A percentile compares a stretch with the other conserved stretches of the same genome.
These are phyloP conservation scores for Colletotrichum shisoi DNA, from an alignment of 2,329 filamentous ascomycete species.

Conservation along the genomic window DNA sequence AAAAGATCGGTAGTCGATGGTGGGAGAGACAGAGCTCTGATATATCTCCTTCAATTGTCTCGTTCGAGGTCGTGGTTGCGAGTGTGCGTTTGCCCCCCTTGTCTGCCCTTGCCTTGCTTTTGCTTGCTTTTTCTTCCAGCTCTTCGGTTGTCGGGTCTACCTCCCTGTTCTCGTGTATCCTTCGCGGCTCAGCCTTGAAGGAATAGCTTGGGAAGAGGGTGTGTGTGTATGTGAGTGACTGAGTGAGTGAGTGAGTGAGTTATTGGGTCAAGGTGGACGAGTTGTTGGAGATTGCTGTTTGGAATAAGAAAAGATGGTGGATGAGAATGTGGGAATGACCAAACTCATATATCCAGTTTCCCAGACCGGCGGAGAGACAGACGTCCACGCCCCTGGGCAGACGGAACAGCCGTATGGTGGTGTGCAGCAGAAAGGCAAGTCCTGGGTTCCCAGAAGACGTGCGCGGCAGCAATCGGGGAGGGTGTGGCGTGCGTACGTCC, in stretches of 20 bases:
- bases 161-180: constrained; percentile 1
- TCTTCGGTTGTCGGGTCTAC: constrained; percentile 24
- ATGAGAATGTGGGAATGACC: constrained; percentile 18
- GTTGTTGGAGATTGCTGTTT: constrained; percentile 6
- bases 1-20: constrained; percentile 1
- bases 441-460: constrained; percentile 13
- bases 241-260: constrained; percentile 1
- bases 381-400: not conserved
- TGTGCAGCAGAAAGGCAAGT: constrained; percentile 11
- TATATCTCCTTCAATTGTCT: constrained; percentile 19
- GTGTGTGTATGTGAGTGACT: not conserved
- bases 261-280: not conserved
- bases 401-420: constrained; percentile 1
- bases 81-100: constrained; percentile 8
- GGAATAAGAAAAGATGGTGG: constrained; percentile 10
- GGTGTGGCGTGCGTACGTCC: not conserved
- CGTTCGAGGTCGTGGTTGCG: not conserved
- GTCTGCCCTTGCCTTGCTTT: constrained; percentile 5
- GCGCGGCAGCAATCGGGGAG: not conserved
- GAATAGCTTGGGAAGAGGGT: not conserved
- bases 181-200: constrained; percentile 11
- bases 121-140: constrained; percentile 33
- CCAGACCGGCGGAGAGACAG: constrained; percentile 13
- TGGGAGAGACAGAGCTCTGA: constrained; percentile 3
- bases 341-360: constrained; percentile 33